Percentiles rank a stretch among this genome's conserved stretches.
phyloP scores from a whole-genome alignment of 805 yeast species.

The Clavispora vitiphila region DNA sequence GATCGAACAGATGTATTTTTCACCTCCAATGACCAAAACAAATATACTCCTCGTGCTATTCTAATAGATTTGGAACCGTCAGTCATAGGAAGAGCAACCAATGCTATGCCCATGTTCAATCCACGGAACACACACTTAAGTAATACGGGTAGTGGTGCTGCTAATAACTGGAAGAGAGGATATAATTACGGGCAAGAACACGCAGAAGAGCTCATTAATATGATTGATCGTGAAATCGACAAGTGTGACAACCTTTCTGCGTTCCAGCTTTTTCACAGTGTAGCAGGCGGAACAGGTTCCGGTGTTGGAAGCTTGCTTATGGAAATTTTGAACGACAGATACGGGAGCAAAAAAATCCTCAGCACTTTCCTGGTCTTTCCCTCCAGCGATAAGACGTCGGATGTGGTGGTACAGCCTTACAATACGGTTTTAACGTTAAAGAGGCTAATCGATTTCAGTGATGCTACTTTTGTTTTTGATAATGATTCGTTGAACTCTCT shows the following conservation, averaged over 20 bases:
- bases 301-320: conserved; percentile 85
- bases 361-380: conserved; percentile 89
- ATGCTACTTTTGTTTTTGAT: conserved; percentile 85
- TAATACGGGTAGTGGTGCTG: conserved; percentile 88
- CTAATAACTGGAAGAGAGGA: conserved; percentile 94
- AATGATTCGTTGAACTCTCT: conserved; percentile 76
- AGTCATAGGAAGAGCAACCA: conserved; percentile 62
- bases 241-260: conserved; percentile 86
- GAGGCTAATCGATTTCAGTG: conserved; percentile 78
- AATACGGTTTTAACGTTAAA: conserved; percentile 80
- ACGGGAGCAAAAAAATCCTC: conserved; percentile 69
- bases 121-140: conserved; percentile 78
- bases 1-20: conserved; percentile 86
- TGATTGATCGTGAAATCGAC: conserved; percentile 86
- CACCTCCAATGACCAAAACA: conserved; percentile 63
- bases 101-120: conserved; percentile 62
- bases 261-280: conserved; percentile 87
- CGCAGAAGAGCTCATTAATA: conserved; percentile 70
- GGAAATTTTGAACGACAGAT: conserved; percentile 75
- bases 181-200: conserved; percentile 66
- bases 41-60: conserved; percentile 85
- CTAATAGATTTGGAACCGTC: conserved; percentile 88
- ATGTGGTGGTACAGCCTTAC: conserved; percentile 98
- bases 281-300: conserved; percentile 98
- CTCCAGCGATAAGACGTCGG: conserved; percentile 68